Conservation (phyloP, 257 asterid species). For the Thymus quinquecostatus region DNA sequence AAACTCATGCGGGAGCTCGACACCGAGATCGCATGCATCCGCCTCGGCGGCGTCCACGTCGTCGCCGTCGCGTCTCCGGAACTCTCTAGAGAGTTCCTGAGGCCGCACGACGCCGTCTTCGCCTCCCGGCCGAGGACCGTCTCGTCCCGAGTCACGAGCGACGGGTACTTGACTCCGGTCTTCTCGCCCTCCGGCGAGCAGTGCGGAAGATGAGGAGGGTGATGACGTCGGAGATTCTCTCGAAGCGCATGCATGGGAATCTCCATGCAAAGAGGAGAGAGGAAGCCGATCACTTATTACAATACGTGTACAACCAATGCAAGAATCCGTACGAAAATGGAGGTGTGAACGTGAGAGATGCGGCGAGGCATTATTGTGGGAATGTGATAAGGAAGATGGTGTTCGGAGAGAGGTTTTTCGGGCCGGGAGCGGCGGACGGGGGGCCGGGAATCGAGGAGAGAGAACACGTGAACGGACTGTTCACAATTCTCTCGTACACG, state of each 20-base stretch:
- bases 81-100: slow-evolving; percentile 41
- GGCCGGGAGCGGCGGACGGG: slow-evolving; percentile 35
- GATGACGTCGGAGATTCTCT: slow-evolving; percentile 30
- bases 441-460: slow-evolving; percentile 41
- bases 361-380: slow-evolving; percentile 30
- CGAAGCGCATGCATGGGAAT: slow-evolving; percentile 9
- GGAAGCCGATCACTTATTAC: slow-evolving; percentile 35
- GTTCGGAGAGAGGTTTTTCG: slow-evolving; percentile 32
- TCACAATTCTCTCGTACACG: neutral
- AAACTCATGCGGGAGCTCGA: slow-evolving; percentile 27
- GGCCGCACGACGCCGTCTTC: slow-evolving; percentile 28
- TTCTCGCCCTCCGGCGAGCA: slow-evolving; percentile 25
- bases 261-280: slow-evolving; percentile 26
- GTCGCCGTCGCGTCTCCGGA: slow-evolving; percentile 38
- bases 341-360: slow-evolving; percentile 21
- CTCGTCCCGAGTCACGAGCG: slow-evolving; percentile 13
- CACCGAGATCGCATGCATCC: slow-evolving; percentile 38
- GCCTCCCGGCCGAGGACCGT: slow-evolving; percentile 32
- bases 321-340: neutral
- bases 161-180: slow-evolving; percentile 9
- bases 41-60: slow-evolving; percentile 28
- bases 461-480: slow-evolving; percentile 33
- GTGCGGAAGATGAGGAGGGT: slow-evolving; percentile 39
- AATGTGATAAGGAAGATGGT: slow-evolving; percentile 25
- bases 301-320: slow-evolving; percentile 19